Conservation (phyloP, 441 rosid genomes). For the Euphorbia corollata region DNA sequence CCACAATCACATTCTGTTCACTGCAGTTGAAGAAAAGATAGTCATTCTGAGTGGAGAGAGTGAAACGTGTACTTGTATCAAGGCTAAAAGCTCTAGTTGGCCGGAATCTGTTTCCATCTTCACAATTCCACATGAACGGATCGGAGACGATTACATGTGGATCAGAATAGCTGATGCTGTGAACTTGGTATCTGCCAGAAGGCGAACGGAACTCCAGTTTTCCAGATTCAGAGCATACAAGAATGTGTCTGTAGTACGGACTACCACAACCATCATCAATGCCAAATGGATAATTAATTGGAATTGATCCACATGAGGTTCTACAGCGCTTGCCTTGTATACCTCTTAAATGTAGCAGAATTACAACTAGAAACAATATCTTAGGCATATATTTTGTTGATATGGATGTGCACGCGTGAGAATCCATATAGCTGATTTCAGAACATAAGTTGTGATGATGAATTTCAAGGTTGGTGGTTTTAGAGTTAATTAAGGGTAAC, state of each 20-base stretch:
- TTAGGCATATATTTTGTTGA: background rate
- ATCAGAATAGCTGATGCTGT: slow-evolving; percentile 63
- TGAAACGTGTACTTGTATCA: slow-evolving; percentile 72
- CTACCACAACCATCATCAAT: slow-evolving; percentile 88
- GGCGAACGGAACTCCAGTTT: slow-evolving; percentile 70
- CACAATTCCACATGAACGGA: slow-evolving; percentile 82
- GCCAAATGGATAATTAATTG: slow-evolving; percentile 66
- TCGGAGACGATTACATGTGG: slow-evolving; percentile 68
- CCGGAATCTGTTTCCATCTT: slow-evolving; percentile 56
- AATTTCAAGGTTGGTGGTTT: background rate
- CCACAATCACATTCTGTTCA: slow-evolving; percentile 50
- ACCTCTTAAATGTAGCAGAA: slow-evolving; percentile 22
- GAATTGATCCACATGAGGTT: slow-evolving; percentile 61
- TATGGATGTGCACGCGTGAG: background rate
- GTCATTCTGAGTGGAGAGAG: slow-evolving; percentile 73
- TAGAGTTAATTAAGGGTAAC: background rate
- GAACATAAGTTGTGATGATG: background rate
- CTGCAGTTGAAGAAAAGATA: slow-evolving; percentile 88
- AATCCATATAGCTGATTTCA: background rate
- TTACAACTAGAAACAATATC: background rate
- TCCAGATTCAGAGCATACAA: slow-evolving; percentile 50
- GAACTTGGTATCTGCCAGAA: slow-evolving; percentile 66
- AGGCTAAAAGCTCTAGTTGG: slow-evolving; percentile 79
- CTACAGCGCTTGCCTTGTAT: slow-evolving; percentile 49
- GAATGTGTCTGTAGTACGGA: slow-evolving; percentile 74